Evolutionary conservation across 257 asterid genomes (phyloP).

Genomic region (Solanum rostratum): DNA sequence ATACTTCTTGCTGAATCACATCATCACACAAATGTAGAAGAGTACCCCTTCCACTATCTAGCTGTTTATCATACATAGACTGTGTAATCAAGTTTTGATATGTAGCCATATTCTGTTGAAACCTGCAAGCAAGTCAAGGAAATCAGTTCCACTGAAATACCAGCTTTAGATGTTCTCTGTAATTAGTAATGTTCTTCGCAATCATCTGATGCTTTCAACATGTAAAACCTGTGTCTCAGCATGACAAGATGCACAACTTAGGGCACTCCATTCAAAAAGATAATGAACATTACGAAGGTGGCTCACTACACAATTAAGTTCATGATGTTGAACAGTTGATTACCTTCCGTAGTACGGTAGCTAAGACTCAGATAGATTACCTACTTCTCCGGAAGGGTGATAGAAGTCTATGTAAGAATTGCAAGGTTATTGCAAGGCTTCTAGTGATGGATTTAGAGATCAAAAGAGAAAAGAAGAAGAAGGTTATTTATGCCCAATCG

Average conservation of each 20-base stretch:
- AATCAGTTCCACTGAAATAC: slow-evolving; percentile 13
- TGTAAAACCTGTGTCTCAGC: not conserved
- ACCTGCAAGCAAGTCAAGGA: slow-evolving; percentile 35
- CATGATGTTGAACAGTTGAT: not conserved
- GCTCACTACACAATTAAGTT: not conserved
- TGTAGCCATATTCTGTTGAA: slow-evolving; percentile 86
- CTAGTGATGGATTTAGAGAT: too few species aligned
- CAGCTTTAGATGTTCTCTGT: not conserved
- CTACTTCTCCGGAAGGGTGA: too few species aligned
- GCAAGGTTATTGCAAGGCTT: too few species aligned
- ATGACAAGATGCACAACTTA: not conserved
- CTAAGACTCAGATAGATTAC: too few species aligned
- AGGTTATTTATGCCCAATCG: too few species aligned
- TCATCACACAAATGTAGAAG: slow-evolving; percentile 98
- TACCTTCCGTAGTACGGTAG: too few species aligned
- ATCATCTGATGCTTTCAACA: not conserved
- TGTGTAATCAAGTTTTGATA: slow-evolving; percentile 94
- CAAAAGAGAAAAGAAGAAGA: too few species aligned
- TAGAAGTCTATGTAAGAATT: too few species aligned
- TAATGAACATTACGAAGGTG: not conserved
- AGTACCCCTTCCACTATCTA: slow-evolving; percentile 96
- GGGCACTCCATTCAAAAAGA: not conserved
- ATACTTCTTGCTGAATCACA: slow-evolving; percentile 96
- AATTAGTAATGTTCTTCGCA: not conserved
- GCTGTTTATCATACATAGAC: slow-evolving; percentile 97